Conservation (phyloP, 345 rosid genomes). For the Balakata baccata region DNA sequence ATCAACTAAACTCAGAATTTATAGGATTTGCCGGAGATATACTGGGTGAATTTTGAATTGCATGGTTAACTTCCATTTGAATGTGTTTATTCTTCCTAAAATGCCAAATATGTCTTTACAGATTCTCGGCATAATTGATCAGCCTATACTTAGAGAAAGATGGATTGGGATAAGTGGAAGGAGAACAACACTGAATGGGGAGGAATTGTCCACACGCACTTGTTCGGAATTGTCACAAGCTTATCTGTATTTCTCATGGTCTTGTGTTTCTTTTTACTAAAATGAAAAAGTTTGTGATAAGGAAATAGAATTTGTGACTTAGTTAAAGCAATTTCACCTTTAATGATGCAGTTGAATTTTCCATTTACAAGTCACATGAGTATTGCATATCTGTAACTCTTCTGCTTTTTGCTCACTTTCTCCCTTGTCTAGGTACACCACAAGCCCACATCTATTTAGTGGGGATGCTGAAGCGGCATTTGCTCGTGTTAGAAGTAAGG, state of each 20-base stretch:
- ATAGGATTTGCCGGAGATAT: background rate
- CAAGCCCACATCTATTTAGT: constrained; percentile 92
- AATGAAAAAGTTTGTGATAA: constrained; percentile 2
- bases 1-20: background rate
- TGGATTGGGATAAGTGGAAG: constrained; percentile 85
- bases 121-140: constrained; percentile 92
- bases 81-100: background rate
- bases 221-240: constrained; percentile 70
- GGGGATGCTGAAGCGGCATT: constrained; percentile 75
- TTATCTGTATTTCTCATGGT: constrained; percentile 60
- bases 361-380: background rate
- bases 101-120: constrained; percentile 16
- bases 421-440: constrained; percentile 62
- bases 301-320: constrained; percentile 6
- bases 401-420: constrained; percentile 29
- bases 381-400: background rate
- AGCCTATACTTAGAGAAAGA: constrained; percentile 83
- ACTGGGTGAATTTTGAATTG: background rate
- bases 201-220: constrained; percentile 64
- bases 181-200: constrained; percentile 68
- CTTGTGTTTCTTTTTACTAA: background rate
- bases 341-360: background rate
- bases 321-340: background rate
- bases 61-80: background rate
- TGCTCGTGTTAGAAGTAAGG: constrained; percentile 84